phyloP scores from a whole-genome alignment of 306 rosid genomes.

The Citrullus colocynthis region DNA sequence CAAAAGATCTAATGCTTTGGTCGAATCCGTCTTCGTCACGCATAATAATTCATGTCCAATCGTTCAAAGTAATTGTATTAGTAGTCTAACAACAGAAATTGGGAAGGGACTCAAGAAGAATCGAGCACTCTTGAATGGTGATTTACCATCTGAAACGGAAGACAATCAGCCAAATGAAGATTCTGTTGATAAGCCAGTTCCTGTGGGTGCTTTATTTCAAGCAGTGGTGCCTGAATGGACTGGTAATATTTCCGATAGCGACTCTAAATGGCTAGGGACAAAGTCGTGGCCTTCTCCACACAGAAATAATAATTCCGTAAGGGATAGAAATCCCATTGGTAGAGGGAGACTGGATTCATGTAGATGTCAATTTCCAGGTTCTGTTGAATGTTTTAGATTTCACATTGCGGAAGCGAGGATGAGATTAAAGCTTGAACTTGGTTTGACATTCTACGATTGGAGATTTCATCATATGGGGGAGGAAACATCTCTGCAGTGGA shows the following conservation, averaged over 20 bases:
- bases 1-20: conserved; percentile 26
- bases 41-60: conserved; percentile 37
- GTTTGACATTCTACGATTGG: conserved; percentile 52
- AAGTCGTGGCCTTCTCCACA: conserved; percentile 38
- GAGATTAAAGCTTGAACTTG: conserved; percentile 63
- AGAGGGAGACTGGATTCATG: conserved; percentile 45
- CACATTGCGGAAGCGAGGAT: conserved; percentile 72
- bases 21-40: conserved; percentile 28
- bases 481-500: conserved; percentile 81
- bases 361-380: conserved; percentile 41
- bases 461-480: conserved; percentile 72
- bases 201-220: conserved; percentile 40
- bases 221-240: conserved; percentile 72
- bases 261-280: conserved; percentile 69
- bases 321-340: conserved; percentile 19
- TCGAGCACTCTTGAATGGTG: conserved; percentile 12
- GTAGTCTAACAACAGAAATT: conserved; percentile 15
- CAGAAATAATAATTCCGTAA: background rate
- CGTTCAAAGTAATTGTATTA: conserved; percentile 11
- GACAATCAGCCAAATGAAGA: conserved; percentile 14
- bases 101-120: conserved; percentile 17
- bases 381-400: conserved; percentile 67
- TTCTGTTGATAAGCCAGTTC: conserved; percentile 22
- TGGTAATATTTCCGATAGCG: conserved; percentile 46
- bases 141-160: conserved; percentile 1